Conservation (phyloP, 1,284 basidiomycete species). For the Sanghuangporus sanghuang region DNA sequence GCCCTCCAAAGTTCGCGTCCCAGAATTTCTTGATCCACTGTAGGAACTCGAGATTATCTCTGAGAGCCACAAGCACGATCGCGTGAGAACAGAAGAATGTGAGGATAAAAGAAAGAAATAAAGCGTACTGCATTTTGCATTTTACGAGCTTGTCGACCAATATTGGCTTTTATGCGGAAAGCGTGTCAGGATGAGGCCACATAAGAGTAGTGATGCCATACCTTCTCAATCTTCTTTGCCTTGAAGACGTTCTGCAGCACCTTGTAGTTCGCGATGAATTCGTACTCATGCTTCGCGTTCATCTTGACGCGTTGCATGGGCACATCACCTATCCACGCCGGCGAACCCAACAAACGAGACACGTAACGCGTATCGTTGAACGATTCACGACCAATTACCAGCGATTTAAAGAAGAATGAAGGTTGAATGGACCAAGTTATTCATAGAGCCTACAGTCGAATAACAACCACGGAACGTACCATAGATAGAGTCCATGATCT, state of each 20-base stretch:
- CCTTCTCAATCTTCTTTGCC: conserved; percentile 90
- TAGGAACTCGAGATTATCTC: conserved; percentile 97
- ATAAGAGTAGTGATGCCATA: conserved; percentile 29
- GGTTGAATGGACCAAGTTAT: too few relatives aligned
- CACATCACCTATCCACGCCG: conserved; percentile 56
- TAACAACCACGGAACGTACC: conserved; percentile 43
- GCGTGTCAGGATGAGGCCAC: not conserved
- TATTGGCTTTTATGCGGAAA: conserved; percentile 65
- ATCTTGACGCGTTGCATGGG: conserved; percentile 89
- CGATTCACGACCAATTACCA: too few relatives aligned
- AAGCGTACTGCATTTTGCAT: conserved; percentile 96
- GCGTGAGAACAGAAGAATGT: not conserved
- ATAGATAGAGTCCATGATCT: conserved; percentile 91
- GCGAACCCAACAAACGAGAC: not conserved
- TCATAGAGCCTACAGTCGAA: not conserved
- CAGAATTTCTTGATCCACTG: conserved; percentile 98
- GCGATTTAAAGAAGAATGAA: too few relatives aligned
- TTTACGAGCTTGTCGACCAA: conserved; percentile 90
- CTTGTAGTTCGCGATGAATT: conserved; percentile 94
- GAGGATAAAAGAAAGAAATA: not conserved
- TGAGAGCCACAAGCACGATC: conserved; percentile 25
- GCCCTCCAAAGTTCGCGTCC: conserved; percentile 89
- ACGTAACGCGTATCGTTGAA: not conserved
- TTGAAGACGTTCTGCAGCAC: conserved; percentile 89
- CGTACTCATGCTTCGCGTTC: conserved; percentile 93